Evolutionary conservation across 1,284 basidiomycete species (phyloP).

Genomic region (Naganishia sp.): DNA sequence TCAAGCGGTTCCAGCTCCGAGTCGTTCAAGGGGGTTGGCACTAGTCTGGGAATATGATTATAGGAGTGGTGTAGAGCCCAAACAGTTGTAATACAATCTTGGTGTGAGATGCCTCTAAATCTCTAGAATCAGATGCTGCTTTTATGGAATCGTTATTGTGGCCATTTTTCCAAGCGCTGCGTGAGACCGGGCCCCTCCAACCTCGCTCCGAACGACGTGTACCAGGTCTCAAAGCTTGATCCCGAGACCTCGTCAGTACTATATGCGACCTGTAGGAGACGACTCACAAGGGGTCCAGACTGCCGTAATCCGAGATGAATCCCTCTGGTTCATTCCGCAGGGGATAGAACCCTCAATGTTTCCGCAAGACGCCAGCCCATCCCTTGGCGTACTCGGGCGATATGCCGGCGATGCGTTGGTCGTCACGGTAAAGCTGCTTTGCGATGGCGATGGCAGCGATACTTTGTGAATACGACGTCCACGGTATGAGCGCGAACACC

Average conservation of each 20-base stretch:
- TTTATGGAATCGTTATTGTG: background rate
- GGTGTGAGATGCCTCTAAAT: background rate
- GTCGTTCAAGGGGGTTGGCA: conserved; percentile 49
- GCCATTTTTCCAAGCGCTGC: conserved; percentile 4
- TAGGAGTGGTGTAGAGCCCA: too few species aligned
- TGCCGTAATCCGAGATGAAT: conserved; percentile 7
- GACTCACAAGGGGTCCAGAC: conserved; percentile 6
- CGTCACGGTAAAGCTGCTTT: conserved; percentile 1
- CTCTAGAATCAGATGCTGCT: background rate
- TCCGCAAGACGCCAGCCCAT: conserved; percentile 1
- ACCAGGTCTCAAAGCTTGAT: conserved; percentile 14
- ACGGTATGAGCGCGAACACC: conserved; percentile 1
- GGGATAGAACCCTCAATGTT: background rate
- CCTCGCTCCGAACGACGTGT: background rate
- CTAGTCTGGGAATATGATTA: conserved; percentile 6
- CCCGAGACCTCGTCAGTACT: background rate
- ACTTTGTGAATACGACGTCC: background rate
- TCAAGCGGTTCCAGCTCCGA: conserved; percentile 48
- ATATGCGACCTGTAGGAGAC: too few species aligned
- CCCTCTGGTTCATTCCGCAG: background rate
- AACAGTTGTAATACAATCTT: background rate
- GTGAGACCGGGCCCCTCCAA: background rate
- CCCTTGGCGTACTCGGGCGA: conserved; percentile 7
- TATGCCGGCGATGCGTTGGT: background rate
- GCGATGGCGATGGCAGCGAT: background rate